Percentiles rank a stretch among this genome's conserved stretches.
phyloP scores from a whole-genome alignment of 163 green algal genomes.

The Scenedesmus sp. region DNA sequence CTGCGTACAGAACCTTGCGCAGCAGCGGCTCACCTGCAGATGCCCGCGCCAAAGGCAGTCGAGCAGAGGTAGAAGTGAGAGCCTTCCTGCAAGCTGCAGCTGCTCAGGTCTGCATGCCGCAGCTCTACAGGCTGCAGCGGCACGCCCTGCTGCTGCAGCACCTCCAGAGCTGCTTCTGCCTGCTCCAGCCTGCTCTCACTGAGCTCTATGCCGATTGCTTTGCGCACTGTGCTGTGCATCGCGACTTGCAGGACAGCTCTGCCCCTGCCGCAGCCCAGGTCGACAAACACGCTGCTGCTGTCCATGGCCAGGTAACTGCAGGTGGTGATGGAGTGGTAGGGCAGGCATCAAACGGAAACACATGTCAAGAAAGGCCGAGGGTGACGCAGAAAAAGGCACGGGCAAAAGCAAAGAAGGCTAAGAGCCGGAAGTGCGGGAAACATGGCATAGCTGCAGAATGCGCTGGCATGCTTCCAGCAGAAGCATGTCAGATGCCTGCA shows the following conservation, averaged over 20 bases:
- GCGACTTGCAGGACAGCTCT: slow-evolving; percentile 56
- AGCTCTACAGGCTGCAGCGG: slow-evolving; percentile 56
- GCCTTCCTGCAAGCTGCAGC: slow-evolving; percentile 42
- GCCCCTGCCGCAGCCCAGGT: slow-evolving; percentile 62
- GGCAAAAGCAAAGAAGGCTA: no score
- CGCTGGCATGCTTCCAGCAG: no score
- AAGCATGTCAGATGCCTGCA: no score
- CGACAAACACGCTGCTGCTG: slow-evolving; percentile 48
- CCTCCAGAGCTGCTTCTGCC: slow-evolving; percentile 49
- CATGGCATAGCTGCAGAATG: no score
- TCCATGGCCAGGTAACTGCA: slow-evolving; percentile 43
- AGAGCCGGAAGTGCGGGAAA: no score
- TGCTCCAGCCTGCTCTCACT: slow-evolving; percentile 58
- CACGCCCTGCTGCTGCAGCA: slow-evolving; percentile 42
- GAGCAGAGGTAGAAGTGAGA: slow-evolving; percentile 66
- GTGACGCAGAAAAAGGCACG: neutral
- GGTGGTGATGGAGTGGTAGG: neutral
- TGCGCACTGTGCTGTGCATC: slow-evolving; percentile 18
- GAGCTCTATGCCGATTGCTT: slow-evolving; percentile 62
- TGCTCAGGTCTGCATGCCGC: slow-evolving; percentile 53
- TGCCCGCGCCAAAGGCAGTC: slow-evolving; percentile 60
- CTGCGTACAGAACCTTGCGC: neutral
- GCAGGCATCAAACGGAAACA: neutral
- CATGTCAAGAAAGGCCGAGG: neutral
- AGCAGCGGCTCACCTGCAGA: slow-evolving; percentile 42